Evolutionary conservation across 2,329 filamentous ascomycete genomes (phyloP).

Genomic region (Cladophialophora psammophila): DNA sequence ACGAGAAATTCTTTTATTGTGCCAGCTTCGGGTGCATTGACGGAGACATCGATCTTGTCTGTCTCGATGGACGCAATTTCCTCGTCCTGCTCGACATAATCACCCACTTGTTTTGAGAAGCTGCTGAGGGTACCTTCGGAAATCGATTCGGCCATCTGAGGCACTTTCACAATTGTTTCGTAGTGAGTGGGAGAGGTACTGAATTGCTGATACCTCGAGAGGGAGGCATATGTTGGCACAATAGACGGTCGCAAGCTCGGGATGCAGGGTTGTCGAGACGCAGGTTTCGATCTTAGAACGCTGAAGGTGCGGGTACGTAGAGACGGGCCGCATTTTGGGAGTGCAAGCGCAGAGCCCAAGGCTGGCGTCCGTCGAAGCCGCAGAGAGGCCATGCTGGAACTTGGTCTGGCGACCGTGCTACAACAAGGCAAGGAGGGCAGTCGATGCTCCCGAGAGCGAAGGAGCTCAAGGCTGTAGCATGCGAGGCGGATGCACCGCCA

Average conservation of each 20-base stretch:
- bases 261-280: slow-evolving; percentile 17
- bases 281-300: slow-evolving; percentile 32
- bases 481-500: slow-evolving; percentile 31
- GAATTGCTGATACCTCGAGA: slow-evolving; percentile 36
- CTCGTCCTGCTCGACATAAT: slow-evolving; percentile 93
- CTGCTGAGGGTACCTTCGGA: slow-evolving; percentile 97
- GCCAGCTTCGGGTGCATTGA: slow-evolving; percentile 91
- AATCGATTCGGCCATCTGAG: slow-evolving; percentile 98
- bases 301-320: slow-evolving; percentile 34
- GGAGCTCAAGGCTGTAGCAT: slow-evolving; percentile 31
- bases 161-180: slow-evolving; percentile 88
- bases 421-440: slow-evolving; percentile 16
- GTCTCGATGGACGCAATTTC: slow-evolving; percentile 99
- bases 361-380: slow-evolving; percentile 37
- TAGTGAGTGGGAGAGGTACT: slow-evolving; percentile 38
- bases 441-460: slow-evolving; percentile 35
- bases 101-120: slow-evolving; percentile 90
- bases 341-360: slow-evolving; percentile 33
- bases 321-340: slow-evolving; percentile 29
- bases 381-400: slow-evolving; percentile 35
- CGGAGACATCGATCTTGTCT: slow-evolving; percentile 98
- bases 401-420: slow-evolving; percentile 21
- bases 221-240: slow-evolving; percentile 25
- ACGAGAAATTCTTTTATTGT: slow-evolving; percentile 91
- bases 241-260: slow-evolving; percentile 20